Evolutionary conservation across 768 basidiomycete species (phyloP), one percentile per base, ranked within the genome.

Genomic region (Mycena vitilis): DNA sequence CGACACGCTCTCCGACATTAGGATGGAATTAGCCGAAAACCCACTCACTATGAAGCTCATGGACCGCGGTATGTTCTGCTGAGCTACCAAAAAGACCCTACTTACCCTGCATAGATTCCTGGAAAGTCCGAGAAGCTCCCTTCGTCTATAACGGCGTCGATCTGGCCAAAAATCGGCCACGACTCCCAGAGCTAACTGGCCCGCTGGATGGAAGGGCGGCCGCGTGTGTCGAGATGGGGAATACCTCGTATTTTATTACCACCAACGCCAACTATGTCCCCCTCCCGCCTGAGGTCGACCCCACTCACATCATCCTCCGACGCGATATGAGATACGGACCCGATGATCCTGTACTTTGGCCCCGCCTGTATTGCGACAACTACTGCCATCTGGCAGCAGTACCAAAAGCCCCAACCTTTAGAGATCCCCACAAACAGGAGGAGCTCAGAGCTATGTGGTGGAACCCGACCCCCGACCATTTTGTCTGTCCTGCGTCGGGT

Each of bases 401-500:
- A 7, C 47, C 47, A n/a, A 48, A 48, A n/a, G 47, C 47, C 47
- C 47, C 47, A n/a, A 22, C 22, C n/a, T 48, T n/a, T 48, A n/a
- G n/a, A n/a, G n/a, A n/a, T n/a, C 47, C 47, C 22, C 47, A 48
- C 11, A 38, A 12, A 40, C 38, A 23, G 25, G 34, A 37, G 36
- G 47, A 49, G 25, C 25, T 51, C 23, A 36, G 59, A 1, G 36
- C 51, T 2, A 60, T 60, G 45, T 60, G 59, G 59, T 60, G 59
- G 59, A 60, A 60, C 25, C 36, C 59, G 48, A 48, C 20, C 4
- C 59, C 47, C 48, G 44, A 2, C 20, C 9, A 52, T 38, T 61
- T 61, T 42, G 60, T 62, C 60, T 62, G 60, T 25, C 60, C 60
- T 30, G 60, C 51, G 37, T 62, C 38, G 37, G 60, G 60, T 5